Percentiles rank a stretch among this genome's conserved stretches.
Evolutionary conservation across 805 yeast genomes (phyloP).

Genomic region (Metschnikowia orientalis): DNA sequence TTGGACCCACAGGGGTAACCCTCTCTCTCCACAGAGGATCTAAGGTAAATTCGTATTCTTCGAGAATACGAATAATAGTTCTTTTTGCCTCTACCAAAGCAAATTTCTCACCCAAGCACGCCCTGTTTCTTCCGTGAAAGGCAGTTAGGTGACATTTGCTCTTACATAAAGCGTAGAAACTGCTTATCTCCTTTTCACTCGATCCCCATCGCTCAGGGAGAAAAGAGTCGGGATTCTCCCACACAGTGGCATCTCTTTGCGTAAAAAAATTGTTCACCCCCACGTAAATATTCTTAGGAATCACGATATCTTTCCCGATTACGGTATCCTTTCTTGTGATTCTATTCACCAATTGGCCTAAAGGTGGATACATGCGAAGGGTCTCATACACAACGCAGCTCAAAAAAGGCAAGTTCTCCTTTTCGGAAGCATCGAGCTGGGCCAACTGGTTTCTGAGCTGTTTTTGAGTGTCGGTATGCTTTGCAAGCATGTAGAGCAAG

Average conservation of each 20-base stretch:
- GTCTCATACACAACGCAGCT: constrained; percentile 43
- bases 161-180: constrained; percentile 41
- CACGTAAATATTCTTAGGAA: constrained; percentile 49
- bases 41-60: constrained; percentile 30
- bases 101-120: constrained; percentile 57
- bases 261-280: constrained; percentile 55
- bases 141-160: constrained; percentile 44
- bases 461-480: constrained; percentile 32
- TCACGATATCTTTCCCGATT: constrained; percentile 39
- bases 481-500: constrained; percentile 43
- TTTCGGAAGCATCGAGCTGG: background rate
- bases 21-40: constrained; percentile 45
- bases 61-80: constrained; percentile 34
- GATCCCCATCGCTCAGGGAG: constrained; percentile 52
- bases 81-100: constrained; percentile 46
- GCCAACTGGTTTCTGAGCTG: constrained; percentile 22
- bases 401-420: constrained; percentile 21
- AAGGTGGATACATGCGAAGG: constrained; percentile 50
- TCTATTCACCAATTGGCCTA: constrained; percentile 54
- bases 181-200: constrained; percentile 31
- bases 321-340: constrained; percentile 33
- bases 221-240: constrained; percentile 45
- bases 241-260: constrained; percentile 39
- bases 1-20: constrained; percentile 57
- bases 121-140: constrained; percentile 57